These are phyloP conservation scores for Escallonia herrerae DNA, from an alignment of 129 eudicot genomes.

Conservation along the genomic window DNA sequence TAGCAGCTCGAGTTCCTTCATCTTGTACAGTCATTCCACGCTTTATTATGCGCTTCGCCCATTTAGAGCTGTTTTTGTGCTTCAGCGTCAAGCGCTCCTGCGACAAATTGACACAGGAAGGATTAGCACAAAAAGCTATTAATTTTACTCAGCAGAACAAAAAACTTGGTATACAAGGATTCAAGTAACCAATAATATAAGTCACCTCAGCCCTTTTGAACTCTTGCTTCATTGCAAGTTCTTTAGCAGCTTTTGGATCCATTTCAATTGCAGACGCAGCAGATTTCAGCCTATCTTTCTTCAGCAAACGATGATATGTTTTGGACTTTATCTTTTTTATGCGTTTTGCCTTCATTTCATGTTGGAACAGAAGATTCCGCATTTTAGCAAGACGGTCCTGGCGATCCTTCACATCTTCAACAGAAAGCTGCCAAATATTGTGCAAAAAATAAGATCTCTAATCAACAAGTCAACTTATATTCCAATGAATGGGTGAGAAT, in stretches of 20 bases:
- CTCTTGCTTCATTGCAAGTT: slow-evolving; percentile 89
- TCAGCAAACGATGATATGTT: slow-evolving; percentile 61
- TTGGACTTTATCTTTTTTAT: slow-evolving; percentile 85
- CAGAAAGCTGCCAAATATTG: slow-evolving; percentile 51
- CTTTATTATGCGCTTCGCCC: slow-evolving; percentile 82
- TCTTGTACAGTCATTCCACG: slow-evolving; percentile 86
- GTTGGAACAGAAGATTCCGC: slow-evolving; percentile 88
- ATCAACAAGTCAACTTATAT: no score
- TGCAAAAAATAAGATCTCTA: neutral
- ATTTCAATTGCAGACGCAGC: slow-evolving; percentile 34
- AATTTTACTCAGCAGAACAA: neutral
- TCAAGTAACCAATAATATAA: neutral
- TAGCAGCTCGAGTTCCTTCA: slow-evolving; percentile 89
- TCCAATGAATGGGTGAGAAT: no score
- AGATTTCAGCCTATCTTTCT: slow-evolving; percentile 68
- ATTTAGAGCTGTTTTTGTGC: slow-evolving; percentile 79
- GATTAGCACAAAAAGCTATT: neutral
- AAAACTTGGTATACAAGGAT: neutral
- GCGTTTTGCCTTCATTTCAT: slow-evolving; percentile 85
- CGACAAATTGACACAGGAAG: slow-evolving; percentile 1
- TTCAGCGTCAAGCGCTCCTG: slow-evolving; percentile 84
- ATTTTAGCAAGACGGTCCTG: slow-evolving; percentile 80
- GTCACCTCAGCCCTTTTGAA: slow-evolving; percentile 79
- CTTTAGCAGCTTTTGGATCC: slow-evolving; percentile 78
- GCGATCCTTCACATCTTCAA: slow-evolving; percentile 77